Evolutionary conservation across 768 basidiomycete genomes (phyloP).

Genomic region (Mycena capillaripes): DNA sequence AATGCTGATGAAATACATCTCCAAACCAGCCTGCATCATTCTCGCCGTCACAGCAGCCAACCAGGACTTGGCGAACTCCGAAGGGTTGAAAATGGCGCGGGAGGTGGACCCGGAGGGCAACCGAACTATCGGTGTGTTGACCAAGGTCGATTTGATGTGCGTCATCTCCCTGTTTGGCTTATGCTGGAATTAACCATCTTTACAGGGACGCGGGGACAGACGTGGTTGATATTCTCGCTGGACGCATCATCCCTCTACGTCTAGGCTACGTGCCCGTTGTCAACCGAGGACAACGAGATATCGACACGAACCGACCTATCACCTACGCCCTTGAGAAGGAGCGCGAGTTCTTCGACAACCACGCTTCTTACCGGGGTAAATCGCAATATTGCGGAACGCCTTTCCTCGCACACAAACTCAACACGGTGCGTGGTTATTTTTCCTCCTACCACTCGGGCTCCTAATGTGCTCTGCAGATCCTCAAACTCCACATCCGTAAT

Average conservation of each 20-base stretch:
- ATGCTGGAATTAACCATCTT: neutral
- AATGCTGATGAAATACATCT: constrained; percentile 96
- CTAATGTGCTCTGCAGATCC: constrained; percentile 69
- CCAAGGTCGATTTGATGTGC: constrained; percentile 98
- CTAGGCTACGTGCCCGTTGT: constrained; percentile 99
- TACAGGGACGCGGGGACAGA: constrained; percentile 97
- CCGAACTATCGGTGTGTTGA: constrained; percentile 97
- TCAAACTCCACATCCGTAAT: constrained; percentile 98
- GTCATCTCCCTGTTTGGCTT: constrained; percentile 45
- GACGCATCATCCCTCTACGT: constrained; percentile 95
- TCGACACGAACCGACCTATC: constrained; percentile 91
- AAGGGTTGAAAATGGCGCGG: constrained; percentile 95
- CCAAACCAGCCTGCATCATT: constrained; percentile 95
- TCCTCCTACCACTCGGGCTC: constrained; percentile 1
- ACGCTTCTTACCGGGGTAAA: constrained; percentile 93
- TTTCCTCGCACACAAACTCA: constrained; percentile 94
- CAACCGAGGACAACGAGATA: constrained; percentile 98
- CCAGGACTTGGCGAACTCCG: constrained; percentile 97
- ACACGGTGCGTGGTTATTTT: constrained; percentile 72
- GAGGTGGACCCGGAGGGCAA: constrained; percentile 98
- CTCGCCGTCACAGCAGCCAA: constrained; percentile 97
- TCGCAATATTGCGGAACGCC: constrained; percentile 98
- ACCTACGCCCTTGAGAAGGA: constrained; percentile 89
- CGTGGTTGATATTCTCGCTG: constrained; percentile 98
- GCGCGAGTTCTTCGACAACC: constrained; percentile 94